A percentile compares a stretch with the other conserved stretches of the same genome.
These are phyloP conservation scores for Plasmodium inui DNA, from an alignment of 169 alveolate species.

Conservation along the genomic window DNA sequence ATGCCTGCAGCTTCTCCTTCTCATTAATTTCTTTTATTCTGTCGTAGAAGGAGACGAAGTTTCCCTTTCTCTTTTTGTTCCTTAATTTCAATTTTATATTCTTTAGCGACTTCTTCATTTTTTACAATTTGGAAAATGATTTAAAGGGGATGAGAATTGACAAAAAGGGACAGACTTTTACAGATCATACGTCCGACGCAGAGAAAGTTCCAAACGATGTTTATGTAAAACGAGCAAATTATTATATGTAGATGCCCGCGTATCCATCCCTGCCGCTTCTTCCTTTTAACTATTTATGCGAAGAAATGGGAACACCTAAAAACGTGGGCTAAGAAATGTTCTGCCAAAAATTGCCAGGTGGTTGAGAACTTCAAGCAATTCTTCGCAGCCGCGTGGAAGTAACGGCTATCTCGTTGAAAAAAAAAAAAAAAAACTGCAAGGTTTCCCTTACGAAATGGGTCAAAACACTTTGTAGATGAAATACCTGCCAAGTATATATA, in stretches of 20 bases:
- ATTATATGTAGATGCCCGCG: not conserved
- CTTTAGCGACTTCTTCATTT: slow-evolving; percentile 21
- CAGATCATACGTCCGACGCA: not conserved
- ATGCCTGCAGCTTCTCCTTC: slow-evolving; percentile 47
- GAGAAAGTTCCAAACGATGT: not conserved
- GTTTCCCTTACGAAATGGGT: not conserved
- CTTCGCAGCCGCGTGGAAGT: not conserved
- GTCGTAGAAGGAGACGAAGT: slow-evolving; percentile 67
- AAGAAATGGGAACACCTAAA: not conserved
- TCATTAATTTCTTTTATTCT: slow-evolving; percentile 71
- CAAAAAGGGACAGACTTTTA: not conserved
- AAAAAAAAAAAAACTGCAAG: not conserved
- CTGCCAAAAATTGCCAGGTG: slow-evolving; percentile 2
- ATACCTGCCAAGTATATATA: not conserved
- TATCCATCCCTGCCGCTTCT: not conserved
- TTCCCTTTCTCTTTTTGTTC: slow-evolving; percentile 39
- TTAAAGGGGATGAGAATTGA: not conserved
- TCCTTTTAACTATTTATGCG: not conserved
- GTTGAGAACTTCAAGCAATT: not conserved
- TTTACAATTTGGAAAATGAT: not conserved
- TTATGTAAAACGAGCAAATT: not conserved
- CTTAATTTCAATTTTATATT: slow-evolving; percentile 34
- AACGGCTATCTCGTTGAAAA: not conserved
- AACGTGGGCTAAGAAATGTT: slow-evolving; percentile 3
- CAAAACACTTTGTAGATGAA: not conserved